phyloP scores from a whole-genome alignment of 495 filamentous ascomycete genomes.

The Penicillium atrosanguineum region DNA sequence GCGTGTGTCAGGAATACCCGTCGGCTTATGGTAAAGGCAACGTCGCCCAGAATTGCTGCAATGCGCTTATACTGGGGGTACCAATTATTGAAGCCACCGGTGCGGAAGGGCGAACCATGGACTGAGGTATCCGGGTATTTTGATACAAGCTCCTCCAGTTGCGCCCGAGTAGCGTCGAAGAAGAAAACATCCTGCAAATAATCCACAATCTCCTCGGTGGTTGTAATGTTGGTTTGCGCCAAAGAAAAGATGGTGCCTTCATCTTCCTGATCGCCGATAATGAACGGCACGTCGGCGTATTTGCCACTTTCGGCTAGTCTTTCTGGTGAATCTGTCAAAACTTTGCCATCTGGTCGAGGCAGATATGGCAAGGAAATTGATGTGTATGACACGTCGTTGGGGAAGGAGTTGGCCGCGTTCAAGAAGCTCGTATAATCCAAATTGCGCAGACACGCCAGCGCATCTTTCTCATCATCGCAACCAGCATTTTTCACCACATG shows the following conservation, averaged over 20 bases:
- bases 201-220: conserved; percentile 50
- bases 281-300: conserved; percentile 58
- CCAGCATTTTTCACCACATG: conserved; percentile 57
- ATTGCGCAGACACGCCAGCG: conserved; percentile 60
- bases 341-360: conserved; percentile 61
- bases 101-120: conserved; percentile 65
- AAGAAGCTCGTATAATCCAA: conserved; percentile 60
- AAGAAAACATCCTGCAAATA: conserved; percentile 61
- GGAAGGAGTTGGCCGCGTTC: conserved; percentile 64
- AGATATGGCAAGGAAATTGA: conserved; percentile 64
- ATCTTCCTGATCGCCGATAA: conserved; percentile 59
- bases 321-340: conserved; percentile 56
- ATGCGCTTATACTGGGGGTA: conserved; percentile 77
- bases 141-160: conserved; percentile 52
- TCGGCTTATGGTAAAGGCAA: conserved; percentile 63
- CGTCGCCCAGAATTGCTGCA: conserved; percentile 71
- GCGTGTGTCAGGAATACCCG: conserved; percentile 52
- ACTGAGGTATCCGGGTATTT: conserved; percentile 51
- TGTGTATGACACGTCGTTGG: conserved; percentile 59
- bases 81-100: conserved; percentile 57
- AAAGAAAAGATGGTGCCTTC: conserved; percentile 64
- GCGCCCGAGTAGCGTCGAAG: conserved; percentile 37
- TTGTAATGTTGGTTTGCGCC: conserved; percentile 63
- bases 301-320: conserved; percentile 43
- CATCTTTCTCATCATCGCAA: conserved; percentile 54